phyloP scores from a whole-genome alignment of 257 asterid genomes.

The Solanum paucissectum region DNA sequence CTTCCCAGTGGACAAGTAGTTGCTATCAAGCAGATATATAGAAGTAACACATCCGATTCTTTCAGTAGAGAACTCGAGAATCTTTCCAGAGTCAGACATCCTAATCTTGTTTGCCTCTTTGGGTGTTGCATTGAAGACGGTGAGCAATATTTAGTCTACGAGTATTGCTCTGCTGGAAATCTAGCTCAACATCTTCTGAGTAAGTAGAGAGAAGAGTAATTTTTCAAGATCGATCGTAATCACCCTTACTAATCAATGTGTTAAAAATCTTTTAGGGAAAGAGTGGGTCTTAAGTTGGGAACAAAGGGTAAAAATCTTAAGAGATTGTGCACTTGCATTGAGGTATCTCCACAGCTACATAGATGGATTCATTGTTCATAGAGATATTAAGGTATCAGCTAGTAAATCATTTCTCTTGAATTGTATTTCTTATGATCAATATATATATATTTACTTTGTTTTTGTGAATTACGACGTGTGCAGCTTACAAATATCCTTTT shows the following conservation, averaged over 20 bases:
- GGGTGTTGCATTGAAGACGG: constrained; percentile 72
- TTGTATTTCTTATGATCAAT: neutral
- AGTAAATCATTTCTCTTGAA: neutral
- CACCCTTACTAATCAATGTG: neutral
- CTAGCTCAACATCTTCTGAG: constrained; percentile 63
- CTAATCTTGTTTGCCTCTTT: constrained; percentile 62
- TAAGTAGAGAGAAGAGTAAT: constrained; percentile 4
- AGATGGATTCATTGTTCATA: constrained; percentile 74
- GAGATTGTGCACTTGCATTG: constrained; percentile 69
- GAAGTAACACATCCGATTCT: constrained; percentile 55
- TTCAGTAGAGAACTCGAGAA: constrained; percentile 56
- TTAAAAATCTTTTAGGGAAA: constrained; percentile 30
- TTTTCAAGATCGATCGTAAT: neutral
- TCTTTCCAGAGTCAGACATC: constrained; percentile 70
- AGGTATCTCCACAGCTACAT: constrained; percentile 53
- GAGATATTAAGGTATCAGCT: constrained; percentile 74
- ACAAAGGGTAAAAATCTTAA: constrained; percentile 50
- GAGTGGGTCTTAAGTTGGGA: constrained; percentile 54
- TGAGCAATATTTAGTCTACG: constrained; percentile 66
- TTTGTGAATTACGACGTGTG: neutral
- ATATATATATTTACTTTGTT: neutral
- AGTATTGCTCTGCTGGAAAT: constrained; percentile 66
- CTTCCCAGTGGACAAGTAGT: constrained; percentile 78
- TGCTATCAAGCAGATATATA: constrained; percentile 63
- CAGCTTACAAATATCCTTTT: constrained; percentile 80